Base-by-base conservation (phyloP, 495 filamentous ascomycete genomes). In the Hyaloscypha hepaticicola region DNA sequence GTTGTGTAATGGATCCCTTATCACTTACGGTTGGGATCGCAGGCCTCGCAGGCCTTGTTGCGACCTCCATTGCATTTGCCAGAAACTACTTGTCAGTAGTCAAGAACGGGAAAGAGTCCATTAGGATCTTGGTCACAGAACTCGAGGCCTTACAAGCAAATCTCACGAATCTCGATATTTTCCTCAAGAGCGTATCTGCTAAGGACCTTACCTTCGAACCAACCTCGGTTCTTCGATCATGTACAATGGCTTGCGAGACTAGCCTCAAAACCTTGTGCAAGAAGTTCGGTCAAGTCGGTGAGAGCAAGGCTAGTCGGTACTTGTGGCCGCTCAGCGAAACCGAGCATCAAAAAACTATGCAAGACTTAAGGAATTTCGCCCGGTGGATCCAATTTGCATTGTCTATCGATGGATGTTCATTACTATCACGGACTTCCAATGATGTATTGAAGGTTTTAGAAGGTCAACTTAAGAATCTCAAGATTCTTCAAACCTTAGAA, bases 321-420 rank as follows among this genome's bases (percentile, higher is more conserved):
- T 26, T 57, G 26, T 57, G 55, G 55, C 55, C 55, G 55, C 27
- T 57, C 8, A 57, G 55, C 29, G 55, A 57, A 57, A 57, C 25
- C 11, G 55, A 57, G 22, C 27, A 57, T 31, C 21, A 31, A 25
- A 57, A 57, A 25, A 31, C 27, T 11, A 57, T 57, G 22, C 7
- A 57, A 57, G 26, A 57, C 7, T 26, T 57, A 16, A 6, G 55
- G 27, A 31, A 26, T 25, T 57, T 57, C 29, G 9, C 55, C 5
- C 22, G 27, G 21, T 57, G 55, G 55, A 57, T 57, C 7, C 55
- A 57, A 31, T 57, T 57, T 31, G 55, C 55, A 9, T 25, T 57
- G 12, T 27, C 55, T 8, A 57, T 57, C 29, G 55, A 57, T 31
- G 55, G 55, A 26, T 57, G 55, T 31, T 26, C 55, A 57, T 16